Conservation (phyloP, 331 rosid species). For the Rosa hybrid region DNA sequence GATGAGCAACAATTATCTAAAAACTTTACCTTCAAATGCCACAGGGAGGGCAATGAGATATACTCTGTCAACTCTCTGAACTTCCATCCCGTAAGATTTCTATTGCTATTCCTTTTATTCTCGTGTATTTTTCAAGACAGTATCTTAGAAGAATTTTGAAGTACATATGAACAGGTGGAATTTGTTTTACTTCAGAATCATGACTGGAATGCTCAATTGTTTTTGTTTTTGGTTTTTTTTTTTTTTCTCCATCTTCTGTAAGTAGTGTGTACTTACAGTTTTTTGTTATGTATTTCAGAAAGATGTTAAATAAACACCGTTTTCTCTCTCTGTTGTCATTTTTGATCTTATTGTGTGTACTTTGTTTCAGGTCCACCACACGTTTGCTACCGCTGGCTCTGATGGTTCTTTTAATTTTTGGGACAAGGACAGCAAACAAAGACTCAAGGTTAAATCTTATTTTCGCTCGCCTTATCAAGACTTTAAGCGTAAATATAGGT, state of each 20-base stretch:
- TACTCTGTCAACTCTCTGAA: conserved; percentile 80
- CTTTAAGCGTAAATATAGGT: background rate
- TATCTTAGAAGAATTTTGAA: background rate
- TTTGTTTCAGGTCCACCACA: conserved; percentile 71
- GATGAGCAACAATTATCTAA: conserved; percentile 70
- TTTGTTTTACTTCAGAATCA: background rate
- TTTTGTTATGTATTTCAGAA: background rate
- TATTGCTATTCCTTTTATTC: background rate
- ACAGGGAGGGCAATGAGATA: conserved; percentile 75
- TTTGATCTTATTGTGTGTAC: conserved; percentile 5
- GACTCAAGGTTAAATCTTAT: conserved; percentile 60
- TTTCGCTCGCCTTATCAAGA: background rate
- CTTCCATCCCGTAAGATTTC: conserved; percentile 78
- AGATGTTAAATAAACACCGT: background rate
- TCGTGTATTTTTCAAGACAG: background rate
- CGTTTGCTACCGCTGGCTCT: conserved; percentile 96
- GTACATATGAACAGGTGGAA: background rate
- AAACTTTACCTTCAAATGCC: conserved; percentile 91
- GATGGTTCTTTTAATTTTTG: conserved; percentile 97
- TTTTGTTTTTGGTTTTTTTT: no score
- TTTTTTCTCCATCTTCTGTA: background rate
- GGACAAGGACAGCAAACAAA: conserved; percentile 97
- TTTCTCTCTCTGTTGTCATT: background rate
- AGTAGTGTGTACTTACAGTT: background rate
- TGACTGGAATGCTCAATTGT: background rate